Evolutionary conservation across 306 rosid genomes (phyloP).

Genomic region (Nissolia schottii): DNA sequence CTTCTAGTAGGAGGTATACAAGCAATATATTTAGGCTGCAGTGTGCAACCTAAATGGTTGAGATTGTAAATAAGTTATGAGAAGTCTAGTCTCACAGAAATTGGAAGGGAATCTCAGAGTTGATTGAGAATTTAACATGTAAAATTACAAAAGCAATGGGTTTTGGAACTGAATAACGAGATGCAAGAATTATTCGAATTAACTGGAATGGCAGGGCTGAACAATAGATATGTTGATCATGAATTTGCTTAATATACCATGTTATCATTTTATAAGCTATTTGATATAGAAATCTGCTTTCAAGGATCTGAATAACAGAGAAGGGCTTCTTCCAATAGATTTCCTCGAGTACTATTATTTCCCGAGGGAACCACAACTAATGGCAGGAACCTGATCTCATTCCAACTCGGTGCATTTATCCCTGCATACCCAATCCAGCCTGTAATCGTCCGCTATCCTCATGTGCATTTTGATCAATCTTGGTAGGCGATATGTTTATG

Average conservation of each 20-base stretch:
- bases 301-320: slow-evolving; percentile 97
- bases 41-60: neutral
- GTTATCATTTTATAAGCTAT: slow-evolving; percentile 71
- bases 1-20: neutral
- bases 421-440: slow-evolving; percentile 88
- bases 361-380: slow-evolving; percentile 99
- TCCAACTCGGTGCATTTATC: slow-evolving; percentile 95
- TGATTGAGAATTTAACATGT: neutral
- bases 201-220: neutral
- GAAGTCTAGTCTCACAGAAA: neutral
- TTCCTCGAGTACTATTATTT: slow-evolving; percentile 90
- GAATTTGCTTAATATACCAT: slow-evolving; percentile 18
- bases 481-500: slow-evolving; percentile 55
- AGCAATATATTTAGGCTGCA: slow-evolving; percentile 4
- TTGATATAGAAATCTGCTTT: slow-evolving; percentile 94
- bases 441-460: slow-evolving; percentile 86
- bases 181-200: slow-evolving; percentile 7
- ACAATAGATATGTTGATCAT: slow-evolving; percentile 8
- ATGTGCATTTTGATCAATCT: slow-evolving; percentile 96
- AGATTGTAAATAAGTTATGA: slow-evolving; percentile 14
- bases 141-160: neutral
- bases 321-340: slow-evolving; percentile 78
- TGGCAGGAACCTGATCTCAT: slow-evolving; percentile 81
- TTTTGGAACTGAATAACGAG: slow-evolving; percentile 14
- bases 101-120: neutral